Evolutionary conservation across 2,329 filamentous ascomycete genomes (phyloP).

Genomic region (Ceratocystis destructans): DNA sequence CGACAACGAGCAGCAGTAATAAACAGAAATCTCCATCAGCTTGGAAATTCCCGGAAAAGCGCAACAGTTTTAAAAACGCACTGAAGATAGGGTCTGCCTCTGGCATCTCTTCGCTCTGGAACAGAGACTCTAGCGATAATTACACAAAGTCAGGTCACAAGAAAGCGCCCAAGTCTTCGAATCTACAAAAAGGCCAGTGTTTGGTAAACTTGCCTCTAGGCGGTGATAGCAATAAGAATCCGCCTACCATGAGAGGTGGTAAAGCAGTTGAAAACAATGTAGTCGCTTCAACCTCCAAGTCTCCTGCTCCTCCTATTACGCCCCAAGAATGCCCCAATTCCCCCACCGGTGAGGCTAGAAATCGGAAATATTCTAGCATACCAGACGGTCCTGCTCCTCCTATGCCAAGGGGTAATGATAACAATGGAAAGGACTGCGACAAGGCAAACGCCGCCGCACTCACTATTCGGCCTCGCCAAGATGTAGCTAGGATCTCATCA

Average conservation of each 20-base stretch:
- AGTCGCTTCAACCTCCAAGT: neutral
- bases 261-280: too few species aligned
- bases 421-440: too few species aligned
- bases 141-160: conserved; percentile 15
- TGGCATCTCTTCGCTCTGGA: conserved; percentile 10
- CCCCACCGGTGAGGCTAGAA: neutral
- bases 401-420: conserved; percentile 21
- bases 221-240: neutral
- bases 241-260: neutral
- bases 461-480: conserved; percentile 6
- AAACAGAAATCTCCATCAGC: conserved; percentile 3
- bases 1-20: neutral
- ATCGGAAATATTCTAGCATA: neutral
- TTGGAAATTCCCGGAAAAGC: conserved; percentile 12
- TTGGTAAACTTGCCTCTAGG: neutral
- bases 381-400: conserved; percentile 20
- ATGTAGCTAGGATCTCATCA: conserved; percentile 21
- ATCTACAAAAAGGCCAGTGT: neutral
- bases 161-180: neutral
- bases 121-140: neutral
- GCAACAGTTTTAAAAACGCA: conserved; percentile 8
- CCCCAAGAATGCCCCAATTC: neutral
- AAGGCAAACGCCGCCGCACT: neutral
- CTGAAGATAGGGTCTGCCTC: conserved; percentile 15
- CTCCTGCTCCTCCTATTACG: neutral